Base-by-base conservation (phyloP, 495 filamentous ascomycete genomes). In the Poronia punctata region DNA sequence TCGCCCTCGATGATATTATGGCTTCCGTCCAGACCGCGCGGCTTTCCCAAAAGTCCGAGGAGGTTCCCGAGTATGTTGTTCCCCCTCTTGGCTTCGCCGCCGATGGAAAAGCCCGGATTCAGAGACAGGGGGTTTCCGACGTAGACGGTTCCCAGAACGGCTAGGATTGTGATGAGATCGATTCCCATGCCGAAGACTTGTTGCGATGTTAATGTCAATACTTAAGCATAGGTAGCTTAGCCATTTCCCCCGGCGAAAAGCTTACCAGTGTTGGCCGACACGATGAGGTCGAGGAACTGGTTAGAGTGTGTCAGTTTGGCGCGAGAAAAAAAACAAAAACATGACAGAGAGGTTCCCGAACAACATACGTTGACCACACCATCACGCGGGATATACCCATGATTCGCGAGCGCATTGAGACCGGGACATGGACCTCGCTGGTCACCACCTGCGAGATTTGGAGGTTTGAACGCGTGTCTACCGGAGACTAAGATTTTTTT, bases 1-100 rank as follows among this genome's bases (percentile, higher is more conserved):
- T 82, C 76, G 4, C 61, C 48, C 54, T 80, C 76, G 48, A 72
- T 71, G 22, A 73, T 71, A 51, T 72, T 76, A 49, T 79, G 77
- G 3, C 66, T 73, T 34, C 70, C 70, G 29, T 60, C 63, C 5
- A 80, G 55, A 15, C 74, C 52, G 23, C 48, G 33, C 15, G 48
- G 41, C 23, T 37, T 30, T 8, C 50, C 56, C 14, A 54, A 45
- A 3, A 61, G 45, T n/a, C 47, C 52, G 10, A 41, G 25, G 10
- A 59, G 48, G 27, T 45, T 44, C 16, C 29, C 35, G 14, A 48
- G 20, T 3, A 45, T 18, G 21, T 47, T 50, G 14, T 29, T 16
- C 12, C 23, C 17, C 22, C 45, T 33, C 11, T 33, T 17, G 5
- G 36, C 26, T 9, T 21, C n/a, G n/a, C 44, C 35, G 7, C 51